Evolutionary conservation across 1,284 basidiomycete genomes (phyloP).

Genomic region (Ganoderma lucidum): DNA sequence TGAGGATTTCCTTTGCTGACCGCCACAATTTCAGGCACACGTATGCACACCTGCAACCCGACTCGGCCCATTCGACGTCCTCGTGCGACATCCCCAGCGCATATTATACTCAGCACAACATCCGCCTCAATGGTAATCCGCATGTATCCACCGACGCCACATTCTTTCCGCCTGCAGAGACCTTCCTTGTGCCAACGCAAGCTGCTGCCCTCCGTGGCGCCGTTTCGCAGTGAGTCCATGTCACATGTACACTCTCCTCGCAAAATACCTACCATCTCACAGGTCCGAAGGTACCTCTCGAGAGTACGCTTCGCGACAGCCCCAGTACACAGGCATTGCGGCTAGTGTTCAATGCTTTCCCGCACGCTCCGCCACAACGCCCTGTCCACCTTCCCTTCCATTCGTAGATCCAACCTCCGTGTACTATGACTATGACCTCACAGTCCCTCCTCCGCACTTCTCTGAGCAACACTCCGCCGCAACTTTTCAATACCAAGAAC

Average conservation of each 20-base stretch:
- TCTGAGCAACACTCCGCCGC: background rate
- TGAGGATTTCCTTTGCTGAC: background rate
- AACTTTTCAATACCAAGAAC: background rate
- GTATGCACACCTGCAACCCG: background rate
- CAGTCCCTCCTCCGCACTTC: background rate
- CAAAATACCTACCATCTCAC: background rate
- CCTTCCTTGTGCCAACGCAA: background rate
- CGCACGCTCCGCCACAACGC: background rate
- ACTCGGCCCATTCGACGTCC: background rate
- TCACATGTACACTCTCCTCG: too few relatives aligned
- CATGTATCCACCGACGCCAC: slow-evolving; percentile 1
- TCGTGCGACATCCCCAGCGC: background rate
- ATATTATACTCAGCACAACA: background rate
- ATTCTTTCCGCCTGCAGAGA: background rate
- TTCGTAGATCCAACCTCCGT: background rate
- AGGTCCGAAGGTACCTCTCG: background rate
- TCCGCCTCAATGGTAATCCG: background rate
- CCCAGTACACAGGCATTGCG: background rate
- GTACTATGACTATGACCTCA: background rate
- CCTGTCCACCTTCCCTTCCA: background rate
- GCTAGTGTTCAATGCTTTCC: background rate
- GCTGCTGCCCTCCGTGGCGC: background rate
- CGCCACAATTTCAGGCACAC: background rate
- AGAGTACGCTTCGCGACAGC: background rate
- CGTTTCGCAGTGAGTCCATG: background rate